Percentiles rank a stretch among this genome's conserved stretches.
These are phyloP conservation scores for Vitis cinerea DNA, from an alignment of 164 flowering plant genomes.

Conservation along the genomic window DNA sequence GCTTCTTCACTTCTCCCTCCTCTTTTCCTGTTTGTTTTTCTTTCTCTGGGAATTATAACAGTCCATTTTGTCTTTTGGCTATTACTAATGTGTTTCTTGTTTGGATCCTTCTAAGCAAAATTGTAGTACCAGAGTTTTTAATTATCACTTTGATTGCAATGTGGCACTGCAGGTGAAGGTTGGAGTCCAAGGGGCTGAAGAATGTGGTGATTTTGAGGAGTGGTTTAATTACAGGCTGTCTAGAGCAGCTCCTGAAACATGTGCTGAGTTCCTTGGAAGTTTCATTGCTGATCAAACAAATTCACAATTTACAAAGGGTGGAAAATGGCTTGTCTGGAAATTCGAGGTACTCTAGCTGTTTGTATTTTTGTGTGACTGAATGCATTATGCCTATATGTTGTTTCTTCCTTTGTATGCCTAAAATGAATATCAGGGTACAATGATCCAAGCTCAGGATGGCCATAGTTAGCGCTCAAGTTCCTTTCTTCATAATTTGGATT, in stretches of 20 bases:
- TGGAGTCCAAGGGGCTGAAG: conserved; percentile 84
- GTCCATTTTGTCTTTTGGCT: neutral
- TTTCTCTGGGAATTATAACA: neutral
- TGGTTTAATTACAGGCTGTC: conserved; percentile 96
- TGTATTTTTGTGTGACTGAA: neutral
- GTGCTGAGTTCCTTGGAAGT: conserved; percentile 94
- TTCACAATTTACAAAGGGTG: conserved; percentile 72
- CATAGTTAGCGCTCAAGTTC: neutral
- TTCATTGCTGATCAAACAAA: conserved; percentile 79
- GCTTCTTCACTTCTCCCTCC: neutral
- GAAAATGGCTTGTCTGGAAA: conserved; percentile 98
- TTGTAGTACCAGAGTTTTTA: neutral
- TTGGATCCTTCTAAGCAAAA: no score
- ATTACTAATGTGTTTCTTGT: neutral
- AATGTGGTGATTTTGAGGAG: conserved; percentile 92
- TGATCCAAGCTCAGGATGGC: neutral
- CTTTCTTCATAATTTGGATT: neutral
- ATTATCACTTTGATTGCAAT: neutral
- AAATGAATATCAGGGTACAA: neutral
- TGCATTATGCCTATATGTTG: neutral
- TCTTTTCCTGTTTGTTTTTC: no score
- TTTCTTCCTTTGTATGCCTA: neutral
- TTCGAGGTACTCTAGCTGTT: conserved; percentile 65
- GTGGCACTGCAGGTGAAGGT: conserved; percentile 64
- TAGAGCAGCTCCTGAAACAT: conserved; percentile 97